These are phyloP conservation scores for Neurospora intermedia DNA, from an alignment of 495 filamentous ascomycete species.

Conservation along the genomic window DNA sequence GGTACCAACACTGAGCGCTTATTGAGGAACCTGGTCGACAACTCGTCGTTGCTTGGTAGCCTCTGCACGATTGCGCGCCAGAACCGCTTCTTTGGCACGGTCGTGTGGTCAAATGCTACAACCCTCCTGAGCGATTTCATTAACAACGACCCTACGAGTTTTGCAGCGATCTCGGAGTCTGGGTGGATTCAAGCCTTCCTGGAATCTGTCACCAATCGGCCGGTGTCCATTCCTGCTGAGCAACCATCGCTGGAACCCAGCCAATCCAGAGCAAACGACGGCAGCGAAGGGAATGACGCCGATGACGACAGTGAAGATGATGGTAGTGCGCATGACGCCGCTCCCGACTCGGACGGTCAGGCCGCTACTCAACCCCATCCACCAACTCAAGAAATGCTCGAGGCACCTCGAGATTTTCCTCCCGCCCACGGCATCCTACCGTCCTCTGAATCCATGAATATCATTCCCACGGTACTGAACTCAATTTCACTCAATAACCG, in stretches of 20 bases:
- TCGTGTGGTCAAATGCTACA: slow-evolving; percentile 87
- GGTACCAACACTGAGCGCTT: slow-evolving; percentile 73
- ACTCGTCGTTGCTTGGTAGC: slow-evolving; percentile 66
- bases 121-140: slow-evolving; percentile 92
- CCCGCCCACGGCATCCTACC: slow-evolving; percentile 71
- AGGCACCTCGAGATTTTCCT: slow-evolving; percentile 28
- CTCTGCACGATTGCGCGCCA: slow-evolving; percentile 76
- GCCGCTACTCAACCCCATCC: slow-evolving; percentile 34
- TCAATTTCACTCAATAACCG: slow-evolving; percentile 84
- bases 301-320: slow-evolving; percentile 16
- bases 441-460: slow-evolving; percentile 72
- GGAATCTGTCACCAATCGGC: slow-evolving; percentile 59
- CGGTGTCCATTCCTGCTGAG: slow-evolving; percentile 29
- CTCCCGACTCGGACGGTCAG: slow-evolving; percentile 25
- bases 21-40: slow-evolving; percentile 88
- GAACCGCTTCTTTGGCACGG: slow-evolving; percentile 66
- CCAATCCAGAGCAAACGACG: not conserved
- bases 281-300: not conserved
- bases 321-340: slow-evolving; percentile 25
- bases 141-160: slow-evolving; percentile 97
- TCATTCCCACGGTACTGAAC: slow-evolving; percentile 77
- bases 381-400: slow-evolving; percentile 30
- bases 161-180: slow-evolving; percentile 87
- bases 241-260: slow-evolving; percentile 7
- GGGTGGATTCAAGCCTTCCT: slow-evolving; percentile 78